Percentiles rank a stretch among this genome's conserved stretches.
Conservation (phyloP, 352 stramenopile species). For the Pilasporangium apinafurcum region DNA sequence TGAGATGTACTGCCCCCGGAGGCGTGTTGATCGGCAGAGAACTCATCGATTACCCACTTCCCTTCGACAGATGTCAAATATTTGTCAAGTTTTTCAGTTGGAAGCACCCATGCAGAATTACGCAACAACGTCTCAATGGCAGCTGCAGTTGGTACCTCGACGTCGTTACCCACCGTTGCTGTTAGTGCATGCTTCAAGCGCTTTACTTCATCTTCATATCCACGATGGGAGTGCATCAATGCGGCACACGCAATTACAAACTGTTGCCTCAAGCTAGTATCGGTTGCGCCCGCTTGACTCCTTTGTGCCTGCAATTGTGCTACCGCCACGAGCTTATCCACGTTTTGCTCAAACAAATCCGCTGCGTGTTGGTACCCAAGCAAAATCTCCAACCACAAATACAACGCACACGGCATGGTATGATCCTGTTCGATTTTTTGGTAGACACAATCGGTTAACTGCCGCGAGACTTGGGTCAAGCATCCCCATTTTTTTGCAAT, state of each 20-base stretch:
- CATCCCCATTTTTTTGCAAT: slow-evolving; percentile 69
- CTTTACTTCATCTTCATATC: slow-evolving; percentile 53
- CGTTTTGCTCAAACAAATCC: slow-evolving; percentile 39
- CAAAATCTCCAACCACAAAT: slow-evolving; percentile 59
- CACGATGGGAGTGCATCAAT: slow-evolving; percentile 57
- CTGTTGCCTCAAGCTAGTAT: too few species aligned
- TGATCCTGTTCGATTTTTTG: slow-evolving; percentile 17
- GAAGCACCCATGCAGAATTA: slow-evolving; percentile 55
- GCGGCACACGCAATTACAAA: slow-evolving; percentile 39
- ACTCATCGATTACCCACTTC: slow-evolving; percentile 79
- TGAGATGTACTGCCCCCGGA: slow-evolving; percentile 17
- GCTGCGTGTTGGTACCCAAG: slow-evolving; percentile 75
- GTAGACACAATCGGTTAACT: slow-evolving; percentile 35
- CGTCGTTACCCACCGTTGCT: slow-evolving; percentile 18
- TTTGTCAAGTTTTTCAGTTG: slow-evolving; percentile 20
- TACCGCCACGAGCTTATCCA: slow-evolving; percentile 32
- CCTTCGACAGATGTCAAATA: slow-evolving; percentile 65
- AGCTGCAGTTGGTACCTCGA: slow-evolving; percentile 29
- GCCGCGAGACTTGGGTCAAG: slow-evolving; percentile 25
- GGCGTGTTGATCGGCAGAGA: slow-evolving; percentile 47
- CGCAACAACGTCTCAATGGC: slow-evolving; percentile 39
- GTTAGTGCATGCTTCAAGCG: slow-evolving; percentile 32
- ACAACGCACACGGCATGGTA: slow-evolving; percentile 18
- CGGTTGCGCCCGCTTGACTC: slow-evolving; percentile 9
- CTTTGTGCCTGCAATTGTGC: slow-evolving; percentile 11